Conservation (phyloP, 257 asterid species). For the Nicotiana undulata region DNA sequence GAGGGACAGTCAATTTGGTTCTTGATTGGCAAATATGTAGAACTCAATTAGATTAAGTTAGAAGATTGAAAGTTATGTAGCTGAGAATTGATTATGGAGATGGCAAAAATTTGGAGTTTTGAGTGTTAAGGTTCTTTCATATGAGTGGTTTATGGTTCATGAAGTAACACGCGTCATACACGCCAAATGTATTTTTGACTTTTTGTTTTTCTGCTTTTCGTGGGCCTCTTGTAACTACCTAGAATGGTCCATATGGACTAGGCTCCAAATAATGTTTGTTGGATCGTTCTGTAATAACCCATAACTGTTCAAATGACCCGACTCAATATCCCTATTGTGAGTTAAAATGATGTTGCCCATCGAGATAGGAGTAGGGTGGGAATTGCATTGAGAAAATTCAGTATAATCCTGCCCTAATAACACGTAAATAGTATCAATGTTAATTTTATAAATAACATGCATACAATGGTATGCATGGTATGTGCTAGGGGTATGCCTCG, state of each 20-base stretch:
- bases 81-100: conserved; percentile 14
- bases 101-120: conserved; percentile 21
- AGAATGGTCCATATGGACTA: background rate
- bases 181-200: background rate
- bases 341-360: too few relatives aligned
- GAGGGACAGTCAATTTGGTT: background rate
- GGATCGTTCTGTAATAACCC: background rate
- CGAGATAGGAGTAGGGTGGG: too few relatives aligned
- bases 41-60: background rate
- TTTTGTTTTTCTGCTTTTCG: background rate
- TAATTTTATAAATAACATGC: too few relatives aligned
- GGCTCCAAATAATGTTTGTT: background rate
- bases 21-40: too few relatives aligned
- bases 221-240: background rate
- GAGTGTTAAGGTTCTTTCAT: background rate
- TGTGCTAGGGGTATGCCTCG: too few relatives aligned
- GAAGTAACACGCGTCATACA: background rate
- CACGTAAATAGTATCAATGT: too few relatives aligned
- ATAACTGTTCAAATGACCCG: too few relatives aligned
- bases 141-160: background rate
- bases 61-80: background rate
- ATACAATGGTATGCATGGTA: too few relatives aligned
- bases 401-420: too few relatives aligned
- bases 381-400: too few relatives aligned
- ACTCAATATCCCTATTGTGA: too few relatives aligned